A percentile compares a stretch with the other conserved stretches of the same genome.
Evolutionary conservation across 345 rosid species (phyloP).

Genomic region (Rhizophora apiculata): DNA sequence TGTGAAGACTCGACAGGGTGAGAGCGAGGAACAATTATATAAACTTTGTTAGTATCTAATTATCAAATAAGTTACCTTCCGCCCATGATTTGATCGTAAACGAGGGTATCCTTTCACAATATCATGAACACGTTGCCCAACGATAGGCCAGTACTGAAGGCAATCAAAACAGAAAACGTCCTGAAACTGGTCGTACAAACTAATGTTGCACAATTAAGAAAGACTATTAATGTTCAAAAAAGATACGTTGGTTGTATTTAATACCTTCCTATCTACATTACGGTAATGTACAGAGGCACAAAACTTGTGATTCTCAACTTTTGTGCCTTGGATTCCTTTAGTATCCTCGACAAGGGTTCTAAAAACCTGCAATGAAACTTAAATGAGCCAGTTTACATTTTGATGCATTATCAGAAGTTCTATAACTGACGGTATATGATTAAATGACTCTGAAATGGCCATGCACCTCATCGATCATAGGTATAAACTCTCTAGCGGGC

Average conservation of each 20-base stretch:
- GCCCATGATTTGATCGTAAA: constrained; percentile 66
- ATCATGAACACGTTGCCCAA: constrained; percentile 88
- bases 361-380: constrained; percentile 54
- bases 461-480: constrained; percentile 66
- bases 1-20: no score
- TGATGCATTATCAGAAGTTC: neutral
- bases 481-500: constrained; percentile 86
- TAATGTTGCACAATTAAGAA: neutral
- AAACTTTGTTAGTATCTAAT: neutral
- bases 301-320: constrained; percentile 94
- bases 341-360: constrained; percentile 74
- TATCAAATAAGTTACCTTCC: constrained; percentile 38
- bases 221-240: neutral
- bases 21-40: no score
- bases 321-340: constrained; percentile 66
- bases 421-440: neutral
- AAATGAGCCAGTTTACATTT: neutral
- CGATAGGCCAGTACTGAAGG: constrained; percentile 66
- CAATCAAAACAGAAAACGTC: constrained; percentile 5
- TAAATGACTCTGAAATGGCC: neutral
- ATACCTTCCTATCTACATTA: constrained; percentile 88
- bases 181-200: neutral
- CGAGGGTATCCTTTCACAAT: constrained; percentile 75
- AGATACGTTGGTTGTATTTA: neutral
- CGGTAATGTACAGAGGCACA: constrained; percentile 96